A percentile compares a stretch with the other conserved stretches of the same genome.
Conservation (phyloP, 2,329 filamentous ascomycete species). For the Albophoma yamanashiensis region DNA sequence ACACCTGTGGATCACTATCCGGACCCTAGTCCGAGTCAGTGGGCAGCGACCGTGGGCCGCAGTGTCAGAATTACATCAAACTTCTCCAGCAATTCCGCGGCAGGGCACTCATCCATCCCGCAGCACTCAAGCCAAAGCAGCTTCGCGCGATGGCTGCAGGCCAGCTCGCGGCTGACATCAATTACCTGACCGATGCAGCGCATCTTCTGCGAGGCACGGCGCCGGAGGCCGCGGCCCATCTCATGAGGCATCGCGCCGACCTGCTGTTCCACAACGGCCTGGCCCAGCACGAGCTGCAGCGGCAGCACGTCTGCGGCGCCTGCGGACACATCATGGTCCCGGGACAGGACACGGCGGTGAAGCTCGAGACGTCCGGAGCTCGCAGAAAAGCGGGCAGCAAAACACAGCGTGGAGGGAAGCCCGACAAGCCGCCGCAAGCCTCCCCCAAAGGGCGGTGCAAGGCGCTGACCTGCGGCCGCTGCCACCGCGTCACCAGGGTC, state of each 20-base stretch:
- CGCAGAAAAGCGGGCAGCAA: background rate
- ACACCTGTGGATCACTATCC: background rate
- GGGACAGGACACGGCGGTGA: constrained; percentile 32
- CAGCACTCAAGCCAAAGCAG: background rate
- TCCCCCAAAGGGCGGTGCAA: constrained; percentile 7
- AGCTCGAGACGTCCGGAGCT: constrained; percentile 19
- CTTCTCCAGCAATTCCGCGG: background rate
- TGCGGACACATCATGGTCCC: constrained; percentile 52
- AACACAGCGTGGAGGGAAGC: background rate
- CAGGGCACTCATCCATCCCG: background rate
- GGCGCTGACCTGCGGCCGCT: constrained; percentile 31
- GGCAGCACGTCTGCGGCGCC: constrained; percentile 43
- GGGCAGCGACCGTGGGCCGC: background rate
- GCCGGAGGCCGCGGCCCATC: constrained; percentile 46
- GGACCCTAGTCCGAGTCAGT: background rate
- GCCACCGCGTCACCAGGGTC: constrained; percentile 31
- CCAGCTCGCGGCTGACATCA: constrained; percentile 13
- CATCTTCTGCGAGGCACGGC: constrained; percentile 42
- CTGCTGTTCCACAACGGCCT: constrained; percentile 37
- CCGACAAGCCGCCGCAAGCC: background rate
- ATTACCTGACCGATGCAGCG: constrained; percentile 47
- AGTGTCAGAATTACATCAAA: background rate
- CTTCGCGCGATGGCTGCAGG: constrained; percentile 7
- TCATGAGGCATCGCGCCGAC: constrained; percentile 43
- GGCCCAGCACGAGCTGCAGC: constrained; percentile 33